Evolutionary conservation across 163 green algal genomes (phyloP).

Genomic region (Chlamydomonas reinhardtii): DNA sequence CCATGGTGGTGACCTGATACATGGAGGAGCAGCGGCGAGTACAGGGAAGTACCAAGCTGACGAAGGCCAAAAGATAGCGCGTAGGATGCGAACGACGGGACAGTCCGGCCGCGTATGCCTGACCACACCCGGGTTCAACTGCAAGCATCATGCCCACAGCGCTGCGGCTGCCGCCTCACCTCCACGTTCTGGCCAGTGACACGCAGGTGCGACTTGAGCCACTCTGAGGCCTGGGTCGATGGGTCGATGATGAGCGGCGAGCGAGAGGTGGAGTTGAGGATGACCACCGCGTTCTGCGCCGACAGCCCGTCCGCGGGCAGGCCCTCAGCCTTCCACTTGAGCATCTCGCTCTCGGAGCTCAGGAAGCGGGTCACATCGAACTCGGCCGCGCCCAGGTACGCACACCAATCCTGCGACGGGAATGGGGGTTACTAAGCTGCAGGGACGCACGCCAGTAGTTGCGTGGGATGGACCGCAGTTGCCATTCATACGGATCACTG

Average conservation of each 20-base stretch:
- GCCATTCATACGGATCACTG: too few relatives aligned
- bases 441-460: too few relatives aligned
- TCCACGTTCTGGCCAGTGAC: constrained; percentile 40
- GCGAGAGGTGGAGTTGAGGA: constrained; percentile 66
- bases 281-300: constrained; percentile 80
- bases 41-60: too few relatives aligned
- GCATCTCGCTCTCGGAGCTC: constrained; percentile 77
- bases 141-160: too few relatives aligned
- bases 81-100: too few relatives aligned
- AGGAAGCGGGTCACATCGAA: constrained; percentile 79
- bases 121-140: too few relatives aligned
- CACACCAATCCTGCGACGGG: constrained; percentile 28
- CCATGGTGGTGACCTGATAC: constrained; percentile 66
- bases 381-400: constrained; percentile 27
- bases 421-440: neutral
- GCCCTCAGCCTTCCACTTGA: constrained; percentile 82
- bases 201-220: constrained; percentile 71
- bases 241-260: constrained; percentile 86
- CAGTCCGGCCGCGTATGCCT: too few relatives aligned
- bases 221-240: constrained; percentile 73
- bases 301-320: constrained; percentile 77
- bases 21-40: neutral
- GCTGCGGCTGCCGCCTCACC: neutral
- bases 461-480: too few relatives aligned
- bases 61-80: too few relatives aligned